These are phyloP conservation scores for Rhizophora apiculata DNA, from an alignment of 345 rosid genomes.

Conservation along the genomic window DNA sequence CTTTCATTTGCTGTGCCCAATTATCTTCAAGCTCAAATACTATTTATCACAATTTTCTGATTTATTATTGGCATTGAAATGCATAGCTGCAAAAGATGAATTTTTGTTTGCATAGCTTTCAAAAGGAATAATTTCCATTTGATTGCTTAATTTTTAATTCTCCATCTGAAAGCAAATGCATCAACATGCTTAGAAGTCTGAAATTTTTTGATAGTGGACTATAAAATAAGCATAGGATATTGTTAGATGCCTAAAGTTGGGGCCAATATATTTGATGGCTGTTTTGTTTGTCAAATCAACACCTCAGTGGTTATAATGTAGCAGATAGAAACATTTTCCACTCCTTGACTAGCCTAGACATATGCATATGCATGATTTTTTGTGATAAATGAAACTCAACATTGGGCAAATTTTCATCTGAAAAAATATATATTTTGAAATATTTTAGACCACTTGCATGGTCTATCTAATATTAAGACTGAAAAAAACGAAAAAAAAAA, in stretches of 20 bases:
- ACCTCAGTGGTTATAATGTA: background rate
- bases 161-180: slow-evolving; percentile 7
- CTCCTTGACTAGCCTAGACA: background rate
- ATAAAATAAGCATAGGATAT: no score
- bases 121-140: background rate
- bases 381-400: background rate
- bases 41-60: background rate
- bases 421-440: background rate
- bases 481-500: background rate
- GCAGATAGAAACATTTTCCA: background rate
- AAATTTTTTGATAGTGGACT: background rate
- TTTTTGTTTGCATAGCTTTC: background rate
- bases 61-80: background rate
- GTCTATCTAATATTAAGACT: background rate
- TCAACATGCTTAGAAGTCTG: slow-evolving; percentile 1
- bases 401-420: background rate
- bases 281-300: no score
- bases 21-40: background rate
- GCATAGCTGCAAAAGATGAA: no score
- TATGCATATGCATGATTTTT: background rate
- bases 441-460: background rate
- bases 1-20: background rate
- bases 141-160: background rate
- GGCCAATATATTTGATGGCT: no score
- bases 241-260: no score